Evolutionary conservation across 2,329 filamentous ascomycete genomes (phyloP).

Genomic region (Penicillium sp.): DNA sequence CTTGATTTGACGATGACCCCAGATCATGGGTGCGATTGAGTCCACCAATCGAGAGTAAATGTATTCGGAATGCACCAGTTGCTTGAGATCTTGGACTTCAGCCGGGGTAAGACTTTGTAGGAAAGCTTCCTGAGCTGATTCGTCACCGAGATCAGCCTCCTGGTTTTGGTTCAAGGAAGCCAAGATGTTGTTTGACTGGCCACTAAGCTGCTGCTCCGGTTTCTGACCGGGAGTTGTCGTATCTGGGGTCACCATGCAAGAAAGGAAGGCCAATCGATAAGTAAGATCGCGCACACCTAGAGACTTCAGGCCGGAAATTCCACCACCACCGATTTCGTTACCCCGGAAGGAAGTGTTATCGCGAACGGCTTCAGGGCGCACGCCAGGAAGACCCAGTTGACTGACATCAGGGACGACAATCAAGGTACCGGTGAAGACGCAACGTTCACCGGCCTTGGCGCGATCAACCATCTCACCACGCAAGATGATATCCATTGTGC

Average conservation of each 20-base stretch:
- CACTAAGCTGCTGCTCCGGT: slow-evolving; percentile 65
- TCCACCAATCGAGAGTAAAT: slow-evolving; percentile 92
- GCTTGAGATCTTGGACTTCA: slow-evolving; percentile 87
- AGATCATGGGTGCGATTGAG: slow-evolving; percentile 94
- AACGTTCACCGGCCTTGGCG: slow-evolving; percentile 96
- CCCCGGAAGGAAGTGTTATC: slow-evolving; percentile 76
- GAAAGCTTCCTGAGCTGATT: slow-evolving; percentile 83
- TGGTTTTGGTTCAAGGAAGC: slow-evolving; percentile 75
- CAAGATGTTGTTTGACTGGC: slow-evolving; percentile 79
- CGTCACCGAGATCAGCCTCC: slow-evolving; percentile 69
- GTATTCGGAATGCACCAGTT: slow-evolving; percentile 92
- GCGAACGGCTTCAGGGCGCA: slow-evolving; percentile 76
- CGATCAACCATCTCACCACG: slow-evolving; percentile 96
- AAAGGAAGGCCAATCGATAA: slow-evolving; percentile 92
- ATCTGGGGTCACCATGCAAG: slow-evolving; percentile 93
- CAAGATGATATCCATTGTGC: slow-evolving; percentile 95
- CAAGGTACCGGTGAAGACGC: slow-evolving; percentile 92
- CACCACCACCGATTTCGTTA: slow-evolving; percentile 77
- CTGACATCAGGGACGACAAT: slow-evolving; percentile 98
- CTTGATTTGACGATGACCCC: slow-evolving; percentile 95
- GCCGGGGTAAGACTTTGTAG: slow-evolving; percentile 78
- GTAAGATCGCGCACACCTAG: slow-evolving; percentile 93
- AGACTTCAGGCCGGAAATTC: slow-evolving; percentile 84
- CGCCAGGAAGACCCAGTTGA: slow-evolving; percentile 85
- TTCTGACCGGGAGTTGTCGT: slow-evolving; percentile 75